Percentiles rank a stretch among this genome's conserved stretches.
Evolutionary conservation across 2,329 filamentous ascomycete species (phyloP).

Genomic region (Thielaviopsis euricoi): DNA sequence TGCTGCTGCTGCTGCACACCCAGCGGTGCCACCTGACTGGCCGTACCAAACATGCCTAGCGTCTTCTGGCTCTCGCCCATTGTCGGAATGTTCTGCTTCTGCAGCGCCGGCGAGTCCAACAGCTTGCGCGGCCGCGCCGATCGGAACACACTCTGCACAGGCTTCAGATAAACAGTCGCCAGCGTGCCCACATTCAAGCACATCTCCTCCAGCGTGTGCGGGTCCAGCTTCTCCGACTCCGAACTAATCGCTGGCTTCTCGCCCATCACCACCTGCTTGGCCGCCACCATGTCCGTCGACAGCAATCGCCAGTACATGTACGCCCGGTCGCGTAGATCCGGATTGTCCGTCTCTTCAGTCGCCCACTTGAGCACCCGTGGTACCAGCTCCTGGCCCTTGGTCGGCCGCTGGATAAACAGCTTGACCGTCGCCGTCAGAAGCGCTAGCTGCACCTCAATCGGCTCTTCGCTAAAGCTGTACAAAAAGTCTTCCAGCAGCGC

Average conservation of each 20-base stretch:
- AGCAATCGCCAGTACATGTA: constrained; percentile 99
- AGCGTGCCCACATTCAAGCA: constrained; percentile 91
- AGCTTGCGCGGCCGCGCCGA: constrained; percentile 67
- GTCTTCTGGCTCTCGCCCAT: constrained; percentile 39
- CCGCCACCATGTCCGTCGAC: constrained; percentile 75
- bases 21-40: constrained; percentile 25
- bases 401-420: constrained; percentile 90
- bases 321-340: constrained; percentile 82
- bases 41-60: constrained; percentile 32
- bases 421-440: constrained; percentile 94
- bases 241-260: constrained; percentile 93
- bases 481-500: constrained; percentile 87
- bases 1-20: constrained; percentile 24
- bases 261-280: constrained; percentile 86
- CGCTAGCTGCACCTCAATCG: constrained; percentile 87
- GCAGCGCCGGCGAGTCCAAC: constrained; percentile 69
- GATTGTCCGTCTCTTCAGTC: constrained; percentile 97
- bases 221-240: constrained; percentile 86
- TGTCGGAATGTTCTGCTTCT: constrained; percentile 48
- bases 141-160: constrained; percentile 92
- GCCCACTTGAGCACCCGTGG: constrained; percentile 96
- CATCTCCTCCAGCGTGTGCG: constrained; percentile 85
- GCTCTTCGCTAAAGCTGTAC: constrained; percentile 84
- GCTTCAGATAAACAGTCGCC: constrained; percentile 94
- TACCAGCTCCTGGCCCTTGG: constrained; percentile 82